Evolutionary conservation across 2,329 filamentous ascomycete genomes (phyloP).

Genomic region (Pseudogymnoascus sp.): DNA sequence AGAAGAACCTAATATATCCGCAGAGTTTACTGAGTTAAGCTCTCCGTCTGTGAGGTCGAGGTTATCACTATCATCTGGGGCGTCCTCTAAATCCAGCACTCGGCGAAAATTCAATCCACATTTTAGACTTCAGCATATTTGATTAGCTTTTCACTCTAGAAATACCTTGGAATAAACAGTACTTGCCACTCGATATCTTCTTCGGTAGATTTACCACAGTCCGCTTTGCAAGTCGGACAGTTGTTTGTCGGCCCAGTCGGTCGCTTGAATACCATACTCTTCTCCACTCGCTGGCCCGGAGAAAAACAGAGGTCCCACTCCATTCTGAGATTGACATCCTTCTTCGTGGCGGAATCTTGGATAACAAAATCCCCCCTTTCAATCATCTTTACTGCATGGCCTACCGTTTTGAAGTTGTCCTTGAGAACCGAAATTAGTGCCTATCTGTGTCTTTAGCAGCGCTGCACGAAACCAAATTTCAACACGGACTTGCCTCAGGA

Average conservation of each 20-base stretch:
- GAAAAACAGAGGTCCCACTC: slow-evolving; percentile 25
- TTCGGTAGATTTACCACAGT: neutral
- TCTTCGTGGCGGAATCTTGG: slow-evolving; percentile 20
- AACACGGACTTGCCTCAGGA: neutral
- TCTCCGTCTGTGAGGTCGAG: neutral
- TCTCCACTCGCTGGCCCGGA: slow-evolving; percentile 28
- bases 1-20: neutral
- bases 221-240: neutral
- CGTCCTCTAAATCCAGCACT: neutral
- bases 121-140: neutral
- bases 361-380: slow-evolving; percentile 26
- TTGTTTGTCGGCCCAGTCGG: neutral
- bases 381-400: slow-evolving; percentile 19
- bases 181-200: neutral
- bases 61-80: neutral
- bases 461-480: neutral
- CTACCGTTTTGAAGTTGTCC: slow-evolving; percentile 20
- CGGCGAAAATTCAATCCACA: neutral
- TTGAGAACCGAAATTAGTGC: slow-evolving; percentile 25
- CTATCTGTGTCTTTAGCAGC: neutral
- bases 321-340: slow-evolving; percentile 19
- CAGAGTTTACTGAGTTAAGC: neutral
- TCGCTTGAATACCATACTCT: slow-evolving; percentile 27
- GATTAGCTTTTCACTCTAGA: neutral
- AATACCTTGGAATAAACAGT: neutral